phyloP scores from a whole-genome alignment of 495 filamentous ascomycete genomes.

The Saxophila tyrrhenica region DNA sequence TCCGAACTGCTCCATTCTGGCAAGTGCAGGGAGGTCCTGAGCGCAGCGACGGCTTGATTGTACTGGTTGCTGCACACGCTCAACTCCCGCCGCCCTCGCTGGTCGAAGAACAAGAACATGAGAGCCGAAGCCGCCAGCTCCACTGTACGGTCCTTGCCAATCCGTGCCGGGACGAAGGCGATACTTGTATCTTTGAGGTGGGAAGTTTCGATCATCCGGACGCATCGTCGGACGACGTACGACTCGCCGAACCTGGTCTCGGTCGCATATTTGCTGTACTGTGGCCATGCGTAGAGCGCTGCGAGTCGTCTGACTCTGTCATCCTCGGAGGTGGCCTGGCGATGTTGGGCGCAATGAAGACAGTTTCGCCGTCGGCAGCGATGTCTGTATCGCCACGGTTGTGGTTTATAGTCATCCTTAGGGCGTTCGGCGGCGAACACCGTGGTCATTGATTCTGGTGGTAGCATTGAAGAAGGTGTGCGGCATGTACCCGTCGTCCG shows the following conservation, averaged over 20 bases:
- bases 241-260: neutral
- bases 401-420: no score
- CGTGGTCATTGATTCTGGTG: neutral
- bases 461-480: neutral
- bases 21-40: neutral
- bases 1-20: neutral
- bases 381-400: neutral
- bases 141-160: neutral
- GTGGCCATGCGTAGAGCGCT: neutral
- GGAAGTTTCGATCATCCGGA: neutral
- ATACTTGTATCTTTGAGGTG: neutral
- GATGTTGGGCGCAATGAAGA: neutral
- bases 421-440: neutral
- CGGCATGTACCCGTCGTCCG: neutral
- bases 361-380: neutral
- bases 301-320: neutral
- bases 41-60: neutral
- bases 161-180: neutral
- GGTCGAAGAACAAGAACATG: neutral
- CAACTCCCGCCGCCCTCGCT: neutral
- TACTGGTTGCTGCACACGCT: neutral
- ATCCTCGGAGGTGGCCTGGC: neutral
- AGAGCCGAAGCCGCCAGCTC: neutral
- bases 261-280: neutral
- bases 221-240: neutral